phyloP scores from a whole-genome alignment of 768 basidiomycete species.

The Boletus sp. region DNA sequence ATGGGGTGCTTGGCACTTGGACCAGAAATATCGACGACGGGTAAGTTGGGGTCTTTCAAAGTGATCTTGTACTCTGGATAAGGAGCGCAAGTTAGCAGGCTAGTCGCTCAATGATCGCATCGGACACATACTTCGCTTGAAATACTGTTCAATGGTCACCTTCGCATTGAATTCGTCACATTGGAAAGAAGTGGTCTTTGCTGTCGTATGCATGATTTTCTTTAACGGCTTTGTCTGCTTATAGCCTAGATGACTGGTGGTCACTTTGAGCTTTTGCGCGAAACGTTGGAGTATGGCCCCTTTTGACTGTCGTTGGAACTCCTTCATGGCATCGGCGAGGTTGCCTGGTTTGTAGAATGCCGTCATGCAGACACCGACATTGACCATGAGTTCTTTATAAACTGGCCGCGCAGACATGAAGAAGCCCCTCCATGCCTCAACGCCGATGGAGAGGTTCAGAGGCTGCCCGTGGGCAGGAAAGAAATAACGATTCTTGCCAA shows the following conservation, averaged over 20 bases:
- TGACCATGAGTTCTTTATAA: conserved; percentile 49
- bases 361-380: conserved; percentile 52
- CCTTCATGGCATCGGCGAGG: conserved; percentile 53
- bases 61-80: conserved; percentile 54
- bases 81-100: conserved; percentile 3
- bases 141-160: conserved; percentile 63
- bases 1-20: conserved; percentile 26
- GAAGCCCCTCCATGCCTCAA: conserved; percentile 48
- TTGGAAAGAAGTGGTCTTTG: conserved; percentile 50
- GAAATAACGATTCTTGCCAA: conserved; percentile 52
- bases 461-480: conserved; percentile 34
- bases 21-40: conserved; percentile 53
- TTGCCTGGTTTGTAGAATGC: conserved; percentile 59
- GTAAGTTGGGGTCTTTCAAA: conserved; percentile 48
- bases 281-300: conserved; percentile 47
- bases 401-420: conserved; percentile 50
- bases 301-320: conserved; percentile 41
- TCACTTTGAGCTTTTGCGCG: conserved; percentile 53
- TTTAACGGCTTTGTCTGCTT: conserved; percentile 47
- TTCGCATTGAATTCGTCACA: conserved; percentile 51
- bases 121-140: conserved; percentile 49
- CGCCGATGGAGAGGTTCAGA: conserved; percentile 33
- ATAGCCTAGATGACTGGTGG: conserved; percentile 54
- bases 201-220: conserved; percentile 36
- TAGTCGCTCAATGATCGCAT: neutral